Evolutionary conservation across 2,329 filamentous ascomycete genomes (phyloP), one percentile per base, ranked within the genome.

Genomic region (Penicillium thymicola): DNA sequence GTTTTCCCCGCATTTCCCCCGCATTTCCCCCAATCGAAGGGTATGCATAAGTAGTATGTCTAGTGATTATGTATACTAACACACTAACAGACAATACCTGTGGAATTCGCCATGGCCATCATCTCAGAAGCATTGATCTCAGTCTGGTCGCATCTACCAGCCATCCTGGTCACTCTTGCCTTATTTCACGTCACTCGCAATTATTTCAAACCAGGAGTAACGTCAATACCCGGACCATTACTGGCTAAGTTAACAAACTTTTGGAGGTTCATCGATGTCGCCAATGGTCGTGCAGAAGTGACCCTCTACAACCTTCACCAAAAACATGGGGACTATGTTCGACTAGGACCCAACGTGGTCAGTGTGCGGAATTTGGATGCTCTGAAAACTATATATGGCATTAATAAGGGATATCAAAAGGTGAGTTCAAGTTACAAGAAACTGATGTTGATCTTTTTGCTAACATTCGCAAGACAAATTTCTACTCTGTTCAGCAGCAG

Each of bases 401-500:
- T 65, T 18, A 65, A 65, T 8, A 61, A 45, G 8, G 43, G 28
- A 32, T 32, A 45, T 11, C 44, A 55, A 16, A 65, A 66, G 44
- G 60, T 63, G 18, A 2, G 4, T 23, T 11, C 28, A 32, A 13
- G 18, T 34, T 11, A 28, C 23, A 21, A 21, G 14, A 40, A 42
- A 11, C 4, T 6, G 6, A 27, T n/a, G n/a, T 18, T 14, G 4
- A 9, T 0, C 16, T 13, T 21, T 32, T 2, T 2, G 28, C 3
- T 59, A n/a, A 59, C 4, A 8, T n/a, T 14, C 4, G 2, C 11
- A 7, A 56, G 55, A 64, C 62, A 9, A 37, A 55, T 37, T 64
- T 65, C 38, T 66, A 65, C 25, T 54, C 34, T 30, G 64, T 65
- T 14, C 61, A 65, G 37, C 62, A 65, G 34, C 62, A 66, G 30